Conservation (phyloP, 345 rosid genomes). For the Turnera subulata region DNA sequence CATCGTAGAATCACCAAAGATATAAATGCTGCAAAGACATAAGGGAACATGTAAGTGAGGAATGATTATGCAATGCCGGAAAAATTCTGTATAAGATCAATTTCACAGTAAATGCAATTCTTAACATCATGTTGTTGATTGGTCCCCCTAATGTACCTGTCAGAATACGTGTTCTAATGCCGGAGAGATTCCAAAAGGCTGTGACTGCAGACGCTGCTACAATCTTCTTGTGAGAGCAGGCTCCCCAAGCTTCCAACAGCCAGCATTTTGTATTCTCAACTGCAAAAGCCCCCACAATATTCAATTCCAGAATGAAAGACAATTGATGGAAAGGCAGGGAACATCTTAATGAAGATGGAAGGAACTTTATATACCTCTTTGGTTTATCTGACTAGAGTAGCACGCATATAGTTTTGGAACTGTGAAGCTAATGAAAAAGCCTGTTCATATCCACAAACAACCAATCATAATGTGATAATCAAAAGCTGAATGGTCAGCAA, state of each 20-base stretch:
- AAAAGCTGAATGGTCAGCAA: neutral
- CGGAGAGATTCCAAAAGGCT: slow-evolving; percentile 91
- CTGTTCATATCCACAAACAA: slow-evolving; percentile 36
- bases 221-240: slow-evolving; percentile 83
- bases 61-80: neutral
- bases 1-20: slow-evolving; percentile 60
- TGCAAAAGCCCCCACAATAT: slow-evolving; percentile 25
- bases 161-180: slow-evolving; percentile 71
- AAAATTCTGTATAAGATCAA: neutral
- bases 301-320: neutral
- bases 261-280: slow-evolving; percentile 45
- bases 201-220: slow-evolving; percentile 68
- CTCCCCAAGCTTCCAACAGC: slow-evolving; percentile 60
- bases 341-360: no score
- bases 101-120: neutral
- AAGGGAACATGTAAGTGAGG: neutral
- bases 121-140: neutral
- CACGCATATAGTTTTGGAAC: slow-evolving; percentile 62
- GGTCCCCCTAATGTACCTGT: no score
- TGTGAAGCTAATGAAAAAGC: slow-evolving; percentile 75
- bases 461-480: neutral
- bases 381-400: slow-evolving; percentile 53
- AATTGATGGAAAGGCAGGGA: no score
- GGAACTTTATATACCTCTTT: slow-evolving; percentile 39
- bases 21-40: slow-evolving; percentile 62